Percentiles rank a stretch among this genome's conserved stretches.
Conservation (phyloP, 345 rosid genomes). For the Cochlearia excelsa region DNA sequence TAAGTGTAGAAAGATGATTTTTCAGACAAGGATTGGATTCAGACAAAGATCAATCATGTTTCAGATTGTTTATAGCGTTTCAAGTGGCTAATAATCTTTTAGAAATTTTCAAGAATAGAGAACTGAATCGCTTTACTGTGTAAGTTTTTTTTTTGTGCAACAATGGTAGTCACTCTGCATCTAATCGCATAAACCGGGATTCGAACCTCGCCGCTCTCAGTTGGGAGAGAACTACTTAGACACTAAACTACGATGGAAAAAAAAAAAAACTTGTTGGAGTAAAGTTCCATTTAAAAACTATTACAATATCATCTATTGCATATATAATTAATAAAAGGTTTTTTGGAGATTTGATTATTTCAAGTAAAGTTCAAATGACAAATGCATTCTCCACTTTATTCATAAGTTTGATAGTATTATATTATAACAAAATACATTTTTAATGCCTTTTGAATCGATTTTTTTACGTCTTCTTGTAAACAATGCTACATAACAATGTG, state of each 20-base stretch:
- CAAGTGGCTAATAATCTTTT: neutral
- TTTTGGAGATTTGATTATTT: slow-evolving; percentile 4
- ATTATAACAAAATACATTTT: neutral
- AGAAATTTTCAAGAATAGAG: neutral
- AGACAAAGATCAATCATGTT: too few relatives aligned
- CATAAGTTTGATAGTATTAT: slow-evolving; percentile 5
- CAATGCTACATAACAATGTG: neutral
- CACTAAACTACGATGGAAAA: too few relatives aligned
- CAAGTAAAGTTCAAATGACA: slow-evolving; percentile 25
- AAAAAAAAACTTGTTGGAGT: too few relatives aligned
- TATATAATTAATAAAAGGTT: neutral
- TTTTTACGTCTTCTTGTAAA: neutral
- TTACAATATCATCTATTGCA: slow-evolving; percentile 4
- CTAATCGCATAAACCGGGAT: too few relatives aligned
- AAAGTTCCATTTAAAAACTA: slow-evolving; percentile 20
- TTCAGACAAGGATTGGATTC: neutral
- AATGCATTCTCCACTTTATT: slow-evolving; percentile 20
- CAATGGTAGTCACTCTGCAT: too few relatives aligned
- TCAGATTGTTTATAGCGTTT: neutral
- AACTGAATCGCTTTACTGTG: neutral
- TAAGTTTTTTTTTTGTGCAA: too few relatives aligned
- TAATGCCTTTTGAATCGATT: neutral
- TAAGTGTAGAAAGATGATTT: neutral
- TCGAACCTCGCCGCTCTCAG: too few relatives aligned
- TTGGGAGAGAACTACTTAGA: too few relatives aligned